These are phyloP conservation scores for Cryphonectria nitschkei DNA, from an alignment of 2,329 filamentous ascomycete species.

Conservation along the genomic window DNA sequence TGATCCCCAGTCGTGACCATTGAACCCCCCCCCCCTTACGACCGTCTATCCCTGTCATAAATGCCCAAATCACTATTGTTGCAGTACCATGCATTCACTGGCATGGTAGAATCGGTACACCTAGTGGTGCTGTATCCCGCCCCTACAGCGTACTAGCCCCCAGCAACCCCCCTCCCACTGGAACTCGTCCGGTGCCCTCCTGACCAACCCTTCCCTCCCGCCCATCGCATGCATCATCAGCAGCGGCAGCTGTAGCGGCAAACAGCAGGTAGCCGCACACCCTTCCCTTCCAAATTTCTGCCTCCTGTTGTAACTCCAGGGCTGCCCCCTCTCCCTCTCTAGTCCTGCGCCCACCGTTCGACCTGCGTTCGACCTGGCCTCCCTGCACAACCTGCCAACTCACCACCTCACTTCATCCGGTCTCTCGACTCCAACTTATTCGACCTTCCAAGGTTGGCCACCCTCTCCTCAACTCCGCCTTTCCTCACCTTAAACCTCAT, in stretches of 20 bases:
- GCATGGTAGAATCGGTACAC: not conserved
- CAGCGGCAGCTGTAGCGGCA: not conserved
- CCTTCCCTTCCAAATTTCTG: not conserved
- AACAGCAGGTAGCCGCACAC: not conserved
- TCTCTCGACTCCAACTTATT: not conserved
- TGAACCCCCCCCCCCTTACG: not conserved
- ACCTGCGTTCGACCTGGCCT: not conserved
- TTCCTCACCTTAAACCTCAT: not conserved
- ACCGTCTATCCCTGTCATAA: not conserved
- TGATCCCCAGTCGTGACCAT: slow-evolving; percentile 2
- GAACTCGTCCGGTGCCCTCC: not conserved
- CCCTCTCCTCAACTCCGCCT: slow-evolving; percentile 1
- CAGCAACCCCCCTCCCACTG: not conserved
- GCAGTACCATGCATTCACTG: not conserved
- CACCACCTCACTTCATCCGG: slow-evolving; percentile 9
- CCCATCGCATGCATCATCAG: not conserved
- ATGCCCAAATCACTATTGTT: not conserved
- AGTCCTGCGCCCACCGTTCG: not conserved
- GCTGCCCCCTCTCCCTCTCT: not conserved
- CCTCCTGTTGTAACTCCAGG: not conserved
- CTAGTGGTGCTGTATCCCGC: slow-evolving; percentile 2
- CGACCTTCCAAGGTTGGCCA: slow-evolving; percentile 2
- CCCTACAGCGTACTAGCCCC: not conserved
- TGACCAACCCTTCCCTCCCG: slow-evolving; percentile 7
- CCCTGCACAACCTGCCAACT: slow-evolving; percentile 7